Base-by-base conservation (phyloP, 2,329 filamentous ascomycete genomes). In the Penicillium sp. region DNA sequence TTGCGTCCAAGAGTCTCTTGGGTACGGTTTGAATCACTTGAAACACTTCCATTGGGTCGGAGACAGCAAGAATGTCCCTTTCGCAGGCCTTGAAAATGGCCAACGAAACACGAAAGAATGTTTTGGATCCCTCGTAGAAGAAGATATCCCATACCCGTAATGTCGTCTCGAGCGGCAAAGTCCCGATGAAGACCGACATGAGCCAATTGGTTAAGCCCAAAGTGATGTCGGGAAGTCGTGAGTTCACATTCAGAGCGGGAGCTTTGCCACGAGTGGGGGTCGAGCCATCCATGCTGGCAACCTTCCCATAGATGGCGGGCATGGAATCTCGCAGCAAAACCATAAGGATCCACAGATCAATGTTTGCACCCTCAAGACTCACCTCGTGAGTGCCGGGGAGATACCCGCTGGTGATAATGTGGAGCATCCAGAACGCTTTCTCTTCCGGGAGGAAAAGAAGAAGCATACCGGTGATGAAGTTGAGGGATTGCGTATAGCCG, bases 171-270 rank as follows among this genome's bases (percentile, higher is more conserved):
- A 95, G 90, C 2, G 91, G 91, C 13, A 97, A 74, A 0, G 88
- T 95, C 45, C 90, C 90, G 52, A 96, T 93, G 67, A 93, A 96
- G 60, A 93, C 87, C 42, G 88, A 94, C 91, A 97, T 96, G 68
- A 97, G 94, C 91, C 91, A 97, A 4, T 90, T 88, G 8, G 90
- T 95, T 68, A 93, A 89, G 58, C 90, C 94, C 4, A 97, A 78
- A 0, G 88, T 93, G 56, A 97, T 91, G 9, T 91, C 90, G 0
- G 91, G 91, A 9, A 96, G 78, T 4, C 86, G 79, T 7, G 70
- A 70, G 39, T 67, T 54, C 49, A 72, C 61, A 33, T 66, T 70
- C 61, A 61, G 69, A 58, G 55, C 73, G 61, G 56, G 75, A 69
- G 61, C 66, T 50, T 68, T 72, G 48, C 63, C 61, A 45, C 63